These are phyloP conservation scores for Mycoemilia scoparia DNA, from an alignment of 192 early-diverging fungal genomes.

Conservation along the genomic window DNA sequence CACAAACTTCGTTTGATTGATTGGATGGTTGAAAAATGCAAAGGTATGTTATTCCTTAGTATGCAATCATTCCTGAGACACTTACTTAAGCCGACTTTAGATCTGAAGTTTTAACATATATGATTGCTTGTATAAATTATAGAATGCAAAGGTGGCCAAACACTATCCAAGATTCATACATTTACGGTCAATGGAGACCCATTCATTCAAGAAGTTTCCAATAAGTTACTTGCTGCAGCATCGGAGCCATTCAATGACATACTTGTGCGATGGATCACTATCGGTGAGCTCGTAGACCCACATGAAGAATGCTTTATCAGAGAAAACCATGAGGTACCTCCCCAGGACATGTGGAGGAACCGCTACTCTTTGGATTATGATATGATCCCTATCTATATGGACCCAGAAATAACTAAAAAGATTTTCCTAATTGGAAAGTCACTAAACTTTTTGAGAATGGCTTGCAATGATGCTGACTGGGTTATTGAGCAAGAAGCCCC, in stretches of 20 bases:
- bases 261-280: slow-evolving; percentile 79
- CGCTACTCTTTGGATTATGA: slow-evolving; percentile 55
- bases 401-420: slow-evolving; percentile 58
- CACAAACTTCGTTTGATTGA: slow-evolving; percentile 59
- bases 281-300: slow-evolving; percentile 85
- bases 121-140: not conserved
- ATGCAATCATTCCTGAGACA: no score
- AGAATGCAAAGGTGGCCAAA: slow-evolving; percentile 15
- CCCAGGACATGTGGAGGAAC: slow-evolving; percentile 66
- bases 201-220: slow-evolving; percentile 57
- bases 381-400: slow-evolving; percentile 80
- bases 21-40: slow-evolving; percentile 45
- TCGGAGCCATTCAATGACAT: slow-evolving; percentile 80
- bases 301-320: slow-evolving; percentile 83
- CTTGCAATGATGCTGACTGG: slow-evolving; percentile 44
- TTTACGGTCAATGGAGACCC: slow-evolving; percentile 87
- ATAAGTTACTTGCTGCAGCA: slow-evolving; percentile 51
- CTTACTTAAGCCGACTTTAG: no score
- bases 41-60: no score
- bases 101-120: no score
- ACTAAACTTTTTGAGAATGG: slow-evolving; percentile 61
- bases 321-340: slow-evolving; percentile 25
- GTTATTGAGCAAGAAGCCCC: slow-evolving; percentile 14
- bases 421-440: slow-evolving; percentile 74
- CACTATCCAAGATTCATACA: slow-evolving; percentile 51